Evolutionary conservation across 2,329 filamentous ascomycete genomes (phyloP).

Genomic region (Fusarium sp.): DNA sequence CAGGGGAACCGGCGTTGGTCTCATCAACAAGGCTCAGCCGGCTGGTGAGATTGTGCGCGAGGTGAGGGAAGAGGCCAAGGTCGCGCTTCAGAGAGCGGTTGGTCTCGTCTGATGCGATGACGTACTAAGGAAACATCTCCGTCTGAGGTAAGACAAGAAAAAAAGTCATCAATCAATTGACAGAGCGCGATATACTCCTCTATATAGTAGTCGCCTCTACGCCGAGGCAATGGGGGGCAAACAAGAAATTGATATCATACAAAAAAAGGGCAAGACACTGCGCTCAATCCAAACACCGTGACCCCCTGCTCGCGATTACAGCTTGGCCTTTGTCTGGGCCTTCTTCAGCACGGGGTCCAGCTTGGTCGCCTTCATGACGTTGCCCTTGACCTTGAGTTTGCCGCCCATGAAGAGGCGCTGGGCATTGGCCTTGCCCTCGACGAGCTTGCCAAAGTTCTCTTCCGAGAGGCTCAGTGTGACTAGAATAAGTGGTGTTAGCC

Average conservation of each 20-base stretch:
- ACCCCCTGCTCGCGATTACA: constrained; percentile 60
- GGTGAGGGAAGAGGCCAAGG: constrained; percentile 50
- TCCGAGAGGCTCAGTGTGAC: constrained; percentile 90
- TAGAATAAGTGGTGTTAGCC: constrained; percentile 49
- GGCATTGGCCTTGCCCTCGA: constrained; percentile 89
- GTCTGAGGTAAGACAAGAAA: not conserved
- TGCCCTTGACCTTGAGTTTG: constrained; percentile 97
- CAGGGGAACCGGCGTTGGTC: constrained; percentile 57
- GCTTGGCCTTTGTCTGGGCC: constrained; percentile 84
- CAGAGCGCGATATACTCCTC: constrained; percentile 28
- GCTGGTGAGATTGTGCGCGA: constrained; percentile 57
- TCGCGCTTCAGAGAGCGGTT: constrained; percentile 46
- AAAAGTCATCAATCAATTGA: constrained; percentile 22
- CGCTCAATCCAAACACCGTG: not conserved
- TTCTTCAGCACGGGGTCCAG: constrained; percentile 93
- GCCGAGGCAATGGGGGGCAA: constrained; percentile 16
- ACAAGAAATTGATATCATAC: constrained; percentile 39
- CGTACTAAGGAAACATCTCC: not conserved
- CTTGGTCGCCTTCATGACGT: constrained; percentile 99
- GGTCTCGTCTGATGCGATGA: constrained; percentile 13
- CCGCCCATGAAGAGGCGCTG: constrained; percentile 98
- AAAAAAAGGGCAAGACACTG: constrained; percentile 21
- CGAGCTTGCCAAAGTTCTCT: constrained; percentile 84
- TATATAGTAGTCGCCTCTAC: constrained; percentile 27
- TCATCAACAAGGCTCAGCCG: constrained; percentile 54